These are phyloP conservation scores for Teratosphaeria viscida DNA, from an alignment of 2,329 filamentous ascomycete species.

Conservation along the genomic window DNA sequence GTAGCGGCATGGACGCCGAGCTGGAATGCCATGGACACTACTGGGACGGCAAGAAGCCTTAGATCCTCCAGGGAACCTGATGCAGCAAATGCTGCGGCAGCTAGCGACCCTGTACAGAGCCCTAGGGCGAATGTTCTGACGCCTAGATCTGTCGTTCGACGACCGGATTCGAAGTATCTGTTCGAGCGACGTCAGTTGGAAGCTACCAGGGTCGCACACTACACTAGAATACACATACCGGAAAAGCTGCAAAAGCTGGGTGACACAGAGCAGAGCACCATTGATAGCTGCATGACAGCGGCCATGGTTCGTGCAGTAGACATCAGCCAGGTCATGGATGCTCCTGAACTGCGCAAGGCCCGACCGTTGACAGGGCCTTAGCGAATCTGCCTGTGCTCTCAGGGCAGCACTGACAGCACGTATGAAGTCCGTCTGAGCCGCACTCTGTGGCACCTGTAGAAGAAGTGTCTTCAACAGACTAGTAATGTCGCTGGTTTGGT, in stretches of 20 bases:
- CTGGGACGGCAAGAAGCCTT: not conserved
- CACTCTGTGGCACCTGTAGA: not conserved
- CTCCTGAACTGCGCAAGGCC: not conserved
- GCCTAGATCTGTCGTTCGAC: not conserved
- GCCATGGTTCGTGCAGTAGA: not conserved
- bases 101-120: not conserved
- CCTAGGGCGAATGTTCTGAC: not conserved
- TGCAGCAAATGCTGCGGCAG: not conserved
- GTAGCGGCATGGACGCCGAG: not conserved
- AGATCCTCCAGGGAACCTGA: not conserved
- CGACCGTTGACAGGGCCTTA: not conserved
- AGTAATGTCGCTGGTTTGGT: not conserved
- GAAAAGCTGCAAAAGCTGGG: not conserved
- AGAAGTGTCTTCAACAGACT: not conserved
- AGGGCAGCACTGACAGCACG: not conserved
- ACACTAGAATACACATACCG: not conserved
- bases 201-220: not conserved
- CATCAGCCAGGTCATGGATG: not conserved
- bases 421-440: not conserved
- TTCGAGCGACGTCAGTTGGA: not conserved
- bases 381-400: not conserved
- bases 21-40: not conserved
- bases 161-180: not conserved
- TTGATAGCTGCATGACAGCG: not conserved
- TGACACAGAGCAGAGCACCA: not conserved